Base-by-base conservation (phyloP, 2,329 filamentous ascomycete genomes). In the Trichoderma sp. region DNA sequence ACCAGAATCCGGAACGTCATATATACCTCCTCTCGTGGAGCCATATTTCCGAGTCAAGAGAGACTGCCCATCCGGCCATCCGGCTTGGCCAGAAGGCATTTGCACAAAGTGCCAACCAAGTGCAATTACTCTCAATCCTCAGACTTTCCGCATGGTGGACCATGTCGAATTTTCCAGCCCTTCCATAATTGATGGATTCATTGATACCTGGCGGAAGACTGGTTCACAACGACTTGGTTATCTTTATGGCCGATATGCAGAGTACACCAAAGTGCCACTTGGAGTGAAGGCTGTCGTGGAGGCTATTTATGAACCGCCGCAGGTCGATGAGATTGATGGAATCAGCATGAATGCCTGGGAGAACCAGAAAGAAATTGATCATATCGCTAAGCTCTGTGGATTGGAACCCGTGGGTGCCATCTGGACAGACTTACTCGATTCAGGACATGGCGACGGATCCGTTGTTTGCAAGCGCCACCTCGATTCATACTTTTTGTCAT, bases 61-160 rank as follows among this genome's bases (percentile, higher is more conserved):
- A 61, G 89, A 97, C 75, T 99, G 96, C 76, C 95, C 96, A 0
- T 94, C 94, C 0, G 96, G 96, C 2, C 96, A 99, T 80, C 91
- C 94, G 21, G 88, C 91, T 52, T 99, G 96, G 90, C 96, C 96
- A 3, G 94, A 96, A 74, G 96, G 96, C 18, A 98, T 99, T 73
- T 99, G 96, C 82, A 96, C 93, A 69, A 99, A 98, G 79, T 99
- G 96, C 75, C 96, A 99, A 77, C 96, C 96, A 8, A 97, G 95
- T 72, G 95, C 96, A 68, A 99, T 99, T 77, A 97, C 93, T 13
- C 83, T 99, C 65, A 94, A 98, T 77, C 93, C 94, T 5, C 96
- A 99, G 79, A 86, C 91, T 24, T 99, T 95, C 79, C 93, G 96
- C 63, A 97, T 96, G 92, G 94, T 99, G 4, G 96, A 99, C 76